Conservation (phyloP, 345 rosid genomes). For the Dovyalis caffra region DNA sequence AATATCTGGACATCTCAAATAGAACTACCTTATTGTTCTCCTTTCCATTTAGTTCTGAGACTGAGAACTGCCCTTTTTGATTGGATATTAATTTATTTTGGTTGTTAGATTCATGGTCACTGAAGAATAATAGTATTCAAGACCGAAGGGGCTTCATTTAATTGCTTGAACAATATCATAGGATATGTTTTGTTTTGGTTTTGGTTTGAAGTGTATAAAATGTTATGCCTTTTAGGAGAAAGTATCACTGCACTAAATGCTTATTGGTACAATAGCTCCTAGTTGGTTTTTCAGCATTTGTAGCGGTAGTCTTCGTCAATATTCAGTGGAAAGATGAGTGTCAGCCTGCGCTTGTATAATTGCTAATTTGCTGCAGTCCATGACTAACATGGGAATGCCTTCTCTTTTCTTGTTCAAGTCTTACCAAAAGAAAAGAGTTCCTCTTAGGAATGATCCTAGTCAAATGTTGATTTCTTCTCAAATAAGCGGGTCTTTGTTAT, state of each 20-base stretch:
- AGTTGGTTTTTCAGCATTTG: conserved; percentile 11
- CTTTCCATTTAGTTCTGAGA: background rate
- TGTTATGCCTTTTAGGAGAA: background rate
- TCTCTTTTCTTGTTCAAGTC: background rate
- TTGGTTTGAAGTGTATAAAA: background rate
- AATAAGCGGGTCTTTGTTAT: conserved; percentile 31
- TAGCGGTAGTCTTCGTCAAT: conserved; percentile 26
- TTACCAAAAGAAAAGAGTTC: background rate
- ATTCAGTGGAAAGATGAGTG: background rate
- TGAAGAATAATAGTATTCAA: background rate
- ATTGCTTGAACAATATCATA: background rate
- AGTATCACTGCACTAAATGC: background rate
- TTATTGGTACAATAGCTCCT: background rate
- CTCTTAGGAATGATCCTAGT: background rate
- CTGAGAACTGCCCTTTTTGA: background rate
- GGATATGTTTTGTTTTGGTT: background rate
- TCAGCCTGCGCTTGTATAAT: conserved; percentile 2
- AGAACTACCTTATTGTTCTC: background rate
- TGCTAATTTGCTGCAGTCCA: background rate
- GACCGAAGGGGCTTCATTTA: background rate
- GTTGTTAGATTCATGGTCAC: background rate
- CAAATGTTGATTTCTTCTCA: conserved; percentile 5
- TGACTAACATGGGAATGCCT: background rate
- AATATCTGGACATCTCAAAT: background rate
- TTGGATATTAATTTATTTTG: background rate